Base-by-base conservation (phyloP, 129 eudicot species). In the Helianthus tuberosus region DNA sequence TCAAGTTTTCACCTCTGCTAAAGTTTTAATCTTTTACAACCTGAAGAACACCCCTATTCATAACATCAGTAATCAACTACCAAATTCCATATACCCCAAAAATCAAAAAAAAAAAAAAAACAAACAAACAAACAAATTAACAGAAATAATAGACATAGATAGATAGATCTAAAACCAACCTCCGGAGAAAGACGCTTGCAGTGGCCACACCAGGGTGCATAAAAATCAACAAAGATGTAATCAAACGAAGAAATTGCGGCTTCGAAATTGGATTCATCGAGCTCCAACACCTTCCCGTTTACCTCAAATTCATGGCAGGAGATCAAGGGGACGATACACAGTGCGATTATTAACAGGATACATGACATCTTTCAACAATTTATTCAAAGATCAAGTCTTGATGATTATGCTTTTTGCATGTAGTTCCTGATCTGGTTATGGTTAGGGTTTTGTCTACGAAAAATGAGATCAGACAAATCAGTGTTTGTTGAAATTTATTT, bases 141-240 rank as follows among this genome's bases (percentile, higher is more conserved):
- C 59, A 25, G n/a, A n/a, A n/a, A n/a, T n/a, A n/a, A n/a, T n/a
- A n/a, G n/a, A n/a, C n/a, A n/a, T n/a, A n/a, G n/a, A n/a, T n/a
- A n/a, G n/a, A n/a, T 10, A 74, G 60, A 55, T 70, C 63, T 53
- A 36, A 46, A 41, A 15, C 14, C 55, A 32, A 94, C 99, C 99
- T 95, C 87, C n/a, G 99, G 99, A 59, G 89, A 70, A 66, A 95
- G 99, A 53, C 85, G 91, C 78, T 91, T 95, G 94, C 99, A 91
- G 92, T 91, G 99, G 36, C 99, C 94, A 75, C 99, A 95, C 99
- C 99, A 91, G 35, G 99, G 96, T 27, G 99, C 97, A 67, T 95
- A 95, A 48, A 95, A 95, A 83, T 91, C 96, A 47, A 95, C 96
- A 59, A 95, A 86, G 79, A 95, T 76, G 58, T 73, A 87, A 72